Evolutionary conservation across 2,329 filamentous ascomycete species (phyloP), one percentile per base, ranked within the genome.

Genomic region (Calycina herbarum): DNA sequence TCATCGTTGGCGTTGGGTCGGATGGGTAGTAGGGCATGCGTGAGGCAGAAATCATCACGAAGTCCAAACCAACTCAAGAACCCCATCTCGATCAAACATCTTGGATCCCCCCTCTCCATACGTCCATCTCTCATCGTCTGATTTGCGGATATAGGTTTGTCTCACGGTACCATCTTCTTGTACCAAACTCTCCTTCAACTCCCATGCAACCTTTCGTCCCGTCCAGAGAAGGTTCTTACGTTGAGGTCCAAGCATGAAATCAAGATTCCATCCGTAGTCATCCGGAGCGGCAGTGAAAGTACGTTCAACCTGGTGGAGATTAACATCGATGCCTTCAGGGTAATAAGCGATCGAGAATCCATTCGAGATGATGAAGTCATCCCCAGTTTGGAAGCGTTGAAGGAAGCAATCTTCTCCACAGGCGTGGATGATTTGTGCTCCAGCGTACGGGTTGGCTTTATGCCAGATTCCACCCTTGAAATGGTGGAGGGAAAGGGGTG

Each of bases 61-160:
- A 51, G 85, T 77, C 85, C 84, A 87, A 62, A 86, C 80, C 65
- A 87, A 77, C 77, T 87, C 85, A 57, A 87, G 78, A 38, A 86
- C 73, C 2, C 84, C 84, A 71, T 87, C 85, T 20, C 81, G 78
- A 61, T 80, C 78, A 69, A 80, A 83, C 83, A 86, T 85, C 0
- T 77, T 62, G 76, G 76, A 54, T 77, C 82, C 67, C 80, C 78
- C 48, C 20, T 63, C 56, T 72, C 70, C 67, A 20, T 82, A 78
- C 5, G 80, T 80, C 84, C 85, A 87, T 67, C 85, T 77, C 73
- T 77, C 78, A 72, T 87, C 85, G 61, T 83, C 79, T 51, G 79
- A 79, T 71, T 82, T 83, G 33, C 83, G 78, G 15, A 83, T 81
- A 68, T 85, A 87, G 1, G 82, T 78, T 71, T 87, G 85, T 40